phyloP scores from a whole-genome alignment of 2,329 filamentous ascomycete genomes.

The Aspergillus alliaceus region DNA sequence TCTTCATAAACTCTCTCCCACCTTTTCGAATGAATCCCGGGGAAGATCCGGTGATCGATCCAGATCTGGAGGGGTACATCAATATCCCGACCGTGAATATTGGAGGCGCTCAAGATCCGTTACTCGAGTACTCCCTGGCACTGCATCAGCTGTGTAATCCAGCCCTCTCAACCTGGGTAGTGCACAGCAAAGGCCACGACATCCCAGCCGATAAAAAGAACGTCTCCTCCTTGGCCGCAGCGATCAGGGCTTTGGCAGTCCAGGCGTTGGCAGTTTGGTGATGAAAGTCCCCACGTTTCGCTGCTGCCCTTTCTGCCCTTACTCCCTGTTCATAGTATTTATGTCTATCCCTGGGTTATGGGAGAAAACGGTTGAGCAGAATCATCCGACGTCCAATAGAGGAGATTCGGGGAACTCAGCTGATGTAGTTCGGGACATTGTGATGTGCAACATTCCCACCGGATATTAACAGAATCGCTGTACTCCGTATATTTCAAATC shows the following conservation, averaged over 20 bases:
- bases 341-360: background rate
- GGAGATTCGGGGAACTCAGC: background rate
- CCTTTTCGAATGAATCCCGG: constrained; percentile 31
- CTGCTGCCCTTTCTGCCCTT: background rate
- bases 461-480: background rate
- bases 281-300: background rate
- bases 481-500: background rate
- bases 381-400: background rate
- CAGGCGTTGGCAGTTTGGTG: constrained; percentile 5
- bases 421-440: constrained; percentile 4
- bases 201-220: constrained; percentile 26
- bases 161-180: constrained; percentile 19
- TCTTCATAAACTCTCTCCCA: constrained; percentile 34
- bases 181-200: constrained; percentile 29
- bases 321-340: background rate
- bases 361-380: background rate
- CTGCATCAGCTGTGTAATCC: constrained; percentile 25
- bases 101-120: constrained; percentile 24
- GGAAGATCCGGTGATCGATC: constrained; percentile 19
- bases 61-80: constrained; percentile 26
- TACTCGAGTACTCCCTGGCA: constrained; percentile 25
- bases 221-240: constrained; percentile 22
- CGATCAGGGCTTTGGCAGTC: constrained; percentile 21
- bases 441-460: background rate
- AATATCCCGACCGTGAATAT: constrained; percentile 27